Conservation (phyloP, 805 yeast species). For the Crinitomyces ghanaensis region DNA sequence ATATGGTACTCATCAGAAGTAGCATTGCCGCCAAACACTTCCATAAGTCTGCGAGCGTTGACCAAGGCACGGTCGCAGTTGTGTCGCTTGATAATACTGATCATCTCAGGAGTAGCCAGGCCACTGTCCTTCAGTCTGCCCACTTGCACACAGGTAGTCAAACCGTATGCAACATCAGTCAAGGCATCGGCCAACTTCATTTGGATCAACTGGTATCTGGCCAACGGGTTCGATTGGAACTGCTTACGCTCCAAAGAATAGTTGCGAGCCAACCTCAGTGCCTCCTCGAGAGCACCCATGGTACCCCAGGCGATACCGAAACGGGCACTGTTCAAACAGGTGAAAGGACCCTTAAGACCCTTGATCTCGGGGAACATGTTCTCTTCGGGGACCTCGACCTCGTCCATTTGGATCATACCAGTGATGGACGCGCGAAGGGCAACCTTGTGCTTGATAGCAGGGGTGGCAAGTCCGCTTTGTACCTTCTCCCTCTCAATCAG, state of each 20-base stretch:
- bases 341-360: slow-evolving; percentile 35
- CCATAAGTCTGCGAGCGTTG: slow-evolving; percentile 27
- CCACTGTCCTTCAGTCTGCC: slow-evolving; percentile 32
- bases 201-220: slow-evolving; percentile 31
- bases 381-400: slow-evolving; percentile 34
- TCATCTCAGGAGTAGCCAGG: slow-evolving; percentile 31
- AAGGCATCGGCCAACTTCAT: slow-evolving; percentile 33
- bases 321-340: slow-evolving; percentile 33
- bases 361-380: slow-evolving; percentile 28
- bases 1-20: slow-evolving; percentile 34
- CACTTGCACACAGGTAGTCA: slow-evolving; percentile 30
- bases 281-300: slow-evolving; percentile 34
- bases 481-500: slow-evolving; percentile 29
- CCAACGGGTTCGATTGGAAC: slow-evolving; percentile 30
- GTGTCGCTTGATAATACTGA: slow-evolving; percentile 33
- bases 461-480: slow-evolving; percentile 26
- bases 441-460: slow-evolving; percentile 29
- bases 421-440: slow-evolving; percentile 33
- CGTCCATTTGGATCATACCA: slow-evolving; percentile 34
- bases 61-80: slow-evolving; percentile 33
- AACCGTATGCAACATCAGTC: slow-evolving; percentile 31
- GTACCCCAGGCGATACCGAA: slow-evolving; percentile 35
- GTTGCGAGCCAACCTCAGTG: slow-evolving; percentile 27
- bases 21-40: slow-evolving; percentile 36
- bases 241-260: slow-evolving; percentile 32